Base-by-base conservation (phyloP, 2,329 filamentous ascomycete species). In the Penicillium sclerotigenum region DNA sequence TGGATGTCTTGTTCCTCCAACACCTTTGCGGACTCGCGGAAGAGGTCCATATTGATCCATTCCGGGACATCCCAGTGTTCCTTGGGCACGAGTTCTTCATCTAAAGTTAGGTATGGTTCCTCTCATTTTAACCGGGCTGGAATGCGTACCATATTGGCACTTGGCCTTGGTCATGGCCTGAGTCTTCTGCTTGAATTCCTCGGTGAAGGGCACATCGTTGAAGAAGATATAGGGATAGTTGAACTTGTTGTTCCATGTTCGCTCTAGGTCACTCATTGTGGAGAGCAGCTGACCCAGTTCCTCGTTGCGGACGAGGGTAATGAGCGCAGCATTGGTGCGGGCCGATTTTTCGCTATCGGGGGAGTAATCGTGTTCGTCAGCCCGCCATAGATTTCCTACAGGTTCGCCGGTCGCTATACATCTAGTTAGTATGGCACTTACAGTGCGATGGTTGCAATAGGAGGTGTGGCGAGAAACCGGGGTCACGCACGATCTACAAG, bases 211-310 rank as follows among this genome's bases (percentile, higher is more conserved):
- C 50, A 90, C 87, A 70, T 99, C 93, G 77, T 99, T 99, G 82
- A 99, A 95, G 74, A 99, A 99, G 9, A 91, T 97, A 91, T 94
- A 99, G 0, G 94, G 94, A 71, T 99, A 99, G 79, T 99, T 99
- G 84, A 97, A 99, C 72, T 99, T 99, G 80, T 85, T 81, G 70
- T 99, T 99, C 91, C 92, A 99, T 1, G 93, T 97, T 63, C 88
- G 80, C 77, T 99, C 94, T 58, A 99, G 81, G 70, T 99, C 93
- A 53, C 77, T 77, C 90, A 99, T 99, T 26, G 91, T 91, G 70
- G 87, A 84, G 26, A 97, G 79, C 80, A 99, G 89, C 45, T 88
- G 89, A 22, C 85, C 77, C 28, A 97, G 78, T 79, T 99, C 94
- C 71, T 90, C 86, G 70, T 99, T 99, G 59, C 94, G 87, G 54